Evolutionary conservation across 2,329 filamentous ascomycete genomes (phyloP), one percentile per base, ranked within the genome.

Genomic region (Trichoderma afroharzianum): DNA sequence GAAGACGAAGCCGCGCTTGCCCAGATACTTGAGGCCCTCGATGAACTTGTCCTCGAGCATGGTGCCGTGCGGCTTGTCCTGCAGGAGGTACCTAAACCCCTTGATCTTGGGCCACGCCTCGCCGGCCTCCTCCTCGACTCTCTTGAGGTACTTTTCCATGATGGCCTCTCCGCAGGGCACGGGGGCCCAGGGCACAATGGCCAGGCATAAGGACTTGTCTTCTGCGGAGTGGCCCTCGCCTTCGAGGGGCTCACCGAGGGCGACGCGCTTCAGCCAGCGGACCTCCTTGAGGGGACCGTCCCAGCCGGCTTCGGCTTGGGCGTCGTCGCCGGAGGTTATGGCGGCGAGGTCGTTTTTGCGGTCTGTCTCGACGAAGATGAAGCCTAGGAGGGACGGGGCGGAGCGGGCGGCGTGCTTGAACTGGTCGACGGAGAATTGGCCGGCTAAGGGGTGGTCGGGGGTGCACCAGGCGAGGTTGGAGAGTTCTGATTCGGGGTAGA

Each of bases 111-210:
- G 76, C 90, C 90, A 96, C 18, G 88, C 86, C 55, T 85, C 83
- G 1, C 91, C 92, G 0, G 91, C 90, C 68, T 83, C 83, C 73
- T 88, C 83, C 78, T 89, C 83, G 3, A 90, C 92, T 18, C 85
- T 78, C 0, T 80, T 81, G 6, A 97, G 83, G 79, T 97, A 98
- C 73, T 82, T 80, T 73, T 87, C 83, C 78, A 98, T 81, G 0
- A 85, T 86, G 6, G 80, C 83, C 0, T 86, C 78, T 0, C 92
- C 90, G 55, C 89, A 88, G 11, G 92, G 88, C 63, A 98, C 79
- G 0, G 95, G 95, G n/a, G 94, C 94, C 93, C 93, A 98, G 1
- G 93, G 90, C 4, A 98, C 87, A 74, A 94, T 88, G 0, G 88
- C 95, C 3, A 91, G 83, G 75, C 93, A 90, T 24, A 91, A 82